These are phyloP conservation scores for Boletellus ananas DNA, from an alignment of 768 basidiomycete genomes.

Conservation along the genomic window DNA sequence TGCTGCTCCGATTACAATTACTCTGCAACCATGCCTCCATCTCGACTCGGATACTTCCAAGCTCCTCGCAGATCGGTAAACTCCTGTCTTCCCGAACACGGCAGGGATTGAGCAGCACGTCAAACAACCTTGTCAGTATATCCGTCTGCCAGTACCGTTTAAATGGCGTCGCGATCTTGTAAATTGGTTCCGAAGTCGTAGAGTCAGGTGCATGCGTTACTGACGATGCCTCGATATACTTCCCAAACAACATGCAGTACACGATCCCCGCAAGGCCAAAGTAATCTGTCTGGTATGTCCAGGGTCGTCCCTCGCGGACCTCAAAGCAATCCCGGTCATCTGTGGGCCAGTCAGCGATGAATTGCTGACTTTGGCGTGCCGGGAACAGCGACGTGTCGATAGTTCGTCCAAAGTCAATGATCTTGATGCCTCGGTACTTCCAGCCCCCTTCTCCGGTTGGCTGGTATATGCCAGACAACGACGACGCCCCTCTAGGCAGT, in stretches of 20 bases:
- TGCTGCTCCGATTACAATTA: constrained; percentile 83
- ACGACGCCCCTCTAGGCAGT: constrained; percentile 61
- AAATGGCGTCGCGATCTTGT: constrained; percentile 72
- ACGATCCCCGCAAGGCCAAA: constrained; percentile 92
- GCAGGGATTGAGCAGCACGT: constrained; percentile 79
- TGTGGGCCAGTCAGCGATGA: constrained; percentile 81
- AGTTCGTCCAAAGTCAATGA: constrained; percentile 97
- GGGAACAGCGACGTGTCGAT: constrained; percentile 87
- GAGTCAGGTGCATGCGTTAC: constrained; percentile 37
- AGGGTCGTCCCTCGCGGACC: constrained; percentile 75
- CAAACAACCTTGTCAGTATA: constrained; percentile 81
- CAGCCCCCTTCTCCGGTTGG: constrained; percentile 80
- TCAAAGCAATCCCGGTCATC: constrained; percentile 93
- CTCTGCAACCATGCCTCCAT: constrained; percentile 87
- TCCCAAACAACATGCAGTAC: constrained; percentile 95
- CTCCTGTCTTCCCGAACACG: constrained; percentile 50
- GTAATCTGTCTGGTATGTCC: constrained; percentile 97
- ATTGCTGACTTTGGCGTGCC: constrained; percentile 57
- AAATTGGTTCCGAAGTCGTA: constrained; percentile 34
- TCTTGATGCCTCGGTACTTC: constrained; percentile 79
- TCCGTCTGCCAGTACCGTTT: constrained; percentile 95
- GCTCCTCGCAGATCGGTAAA: constrained; percentile 70
- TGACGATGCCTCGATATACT: constrained; percentile 81
- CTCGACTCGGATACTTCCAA: constrained; percentile 61
- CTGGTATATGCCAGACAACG: constrained; percentile 76